Conservation (phyloP, 495 filamentous ascomycete species). For the Sabuloglossum arenarium region DNA sequence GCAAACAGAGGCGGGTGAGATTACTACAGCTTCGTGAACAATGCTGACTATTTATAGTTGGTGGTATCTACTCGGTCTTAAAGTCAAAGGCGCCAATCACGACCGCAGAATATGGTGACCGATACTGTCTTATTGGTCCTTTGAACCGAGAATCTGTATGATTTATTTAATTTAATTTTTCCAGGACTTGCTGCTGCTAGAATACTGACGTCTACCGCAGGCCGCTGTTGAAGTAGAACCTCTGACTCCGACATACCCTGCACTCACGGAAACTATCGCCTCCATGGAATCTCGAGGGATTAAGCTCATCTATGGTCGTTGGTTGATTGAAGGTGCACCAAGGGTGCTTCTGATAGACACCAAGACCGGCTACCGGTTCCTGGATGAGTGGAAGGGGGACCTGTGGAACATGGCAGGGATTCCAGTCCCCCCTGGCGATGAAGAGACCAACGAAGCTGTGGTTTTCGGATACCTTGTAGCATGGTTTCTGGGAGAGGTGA, state of each 20-base stretch:
- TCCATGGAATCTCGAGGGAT: constrained; percentile 86
- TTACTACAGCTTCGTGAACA: neutral
- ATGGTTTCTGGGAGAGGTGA: constrained; percentile 93
- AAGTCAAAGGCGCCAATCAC: constrained; percentile 98
- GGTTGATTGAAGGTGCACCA: constrained; percentile 93
- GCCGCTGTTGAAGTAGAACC: constrained; percentile 93
- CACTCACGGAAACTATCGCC: constrained; percentile 59
- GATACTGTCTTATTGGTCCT: constrained; percentile 88
- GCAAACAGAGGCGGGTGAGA: constrained; percentile 61
- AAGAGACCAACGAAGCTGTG: constrained; percentile 92
- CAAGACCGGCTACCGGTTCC: constrained; percentile 68
- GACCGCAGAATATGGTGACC: constrained; percentile 92
- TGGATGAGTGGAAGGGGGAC: constrained; percentile 96
- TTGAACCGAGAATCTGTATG: constrained; percentile 74
- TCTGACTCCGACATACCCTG: constrained; percentile 61
- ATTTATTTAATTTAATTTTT: constrained; percentile 4
- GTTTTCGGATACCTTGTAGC: constrained; percentile 95
- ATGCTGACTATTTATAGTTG: constrained; percentile 32
- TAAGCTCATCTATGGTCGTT: constrained; percentile 77
- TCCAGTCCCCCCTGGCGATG: constrained; percentile 72
- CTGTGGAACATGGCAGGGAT: constrained; percentile 88
- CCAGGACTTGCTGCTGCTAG: neutral
- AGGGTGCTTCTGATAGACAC: constrained; percentile 89
- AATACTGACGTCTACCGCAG: constrained; percentile 18
- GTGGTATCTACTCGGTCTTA: constrained; percentile 95